Conservation (phyloP, 2,329 filamentous ascomycete species). For the Hymenotorrendiella dingleyae region DNA sequence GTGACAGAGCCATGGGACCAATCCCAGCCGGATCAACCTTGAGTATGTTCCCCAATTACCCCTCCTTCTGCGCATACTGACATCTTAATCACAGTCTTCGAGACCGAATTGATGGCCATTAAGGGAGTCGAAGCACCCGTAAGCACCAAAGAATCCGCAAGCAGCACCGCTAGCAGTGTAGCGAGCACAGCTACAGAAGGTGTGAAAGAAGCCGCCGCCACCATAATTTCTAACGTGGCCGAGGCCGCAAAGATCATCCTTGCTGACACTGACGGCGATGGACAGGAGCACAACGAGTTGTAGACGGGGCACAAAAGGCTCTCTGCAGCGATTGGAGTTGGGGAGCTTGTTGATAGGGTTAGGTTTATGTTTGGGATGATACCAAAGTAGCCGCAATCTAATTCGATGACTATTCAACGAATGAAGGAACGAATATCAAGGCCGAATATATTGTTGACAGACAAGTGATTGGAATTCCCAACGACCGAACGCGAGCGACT, state of each 20-base stretch:
- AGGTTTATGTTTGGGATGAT: too few species aligned
- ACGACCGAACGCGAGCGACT: too few species aligned
- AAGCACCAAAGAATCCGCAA: conserved; percentile 14
- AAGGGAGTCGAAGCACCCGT: conserved; percentile 53
- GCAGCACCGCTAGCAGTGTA: conserved; percentile 22
- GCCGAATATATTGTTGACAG: too few species aligned
- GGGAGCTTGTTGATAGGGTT: conserved; percentile 6
- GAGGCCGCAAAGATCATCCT: conserved; percentile 47
- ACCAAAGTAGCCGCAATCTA: too few species aligned
- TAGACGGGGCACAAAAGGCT: conserved; percentile 29
- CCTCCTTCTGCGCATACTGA: conserved; percentile 11
- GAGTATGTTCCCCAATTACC: conserved; percentile 40
- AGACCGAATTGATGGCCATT: conserved; percentile 85
- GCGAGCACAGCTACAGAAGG: conserved; percentile 23
- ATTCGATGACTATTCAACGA: too few species aligned
- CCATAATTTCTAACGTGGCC: conserved; percentile 45
- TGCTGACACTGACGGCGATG: conserved; percentile 48
- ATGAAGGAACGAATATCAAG: too few species aligned
- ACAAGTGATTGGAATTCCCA: too few species aligned
- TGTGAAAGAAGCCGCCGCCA: conserved; percentile 36
- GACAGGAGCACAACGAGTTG: conserved; percentile 55
- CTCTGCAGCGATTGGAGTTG: conserved; percentile 7
- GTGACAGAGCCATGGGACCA: conserved; percentile 66
- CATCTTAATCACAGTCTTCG: conserved; percentile 59
- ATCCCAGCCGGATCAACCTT: conserved; percentile 79